A percentile compares a stretch with the other conserved stretches of the same genome.
Evolutionary conservation across 2,329 filamentous ascomycete species (phyloP).

Genomic region (Penicillium brasilianum): DNA sequence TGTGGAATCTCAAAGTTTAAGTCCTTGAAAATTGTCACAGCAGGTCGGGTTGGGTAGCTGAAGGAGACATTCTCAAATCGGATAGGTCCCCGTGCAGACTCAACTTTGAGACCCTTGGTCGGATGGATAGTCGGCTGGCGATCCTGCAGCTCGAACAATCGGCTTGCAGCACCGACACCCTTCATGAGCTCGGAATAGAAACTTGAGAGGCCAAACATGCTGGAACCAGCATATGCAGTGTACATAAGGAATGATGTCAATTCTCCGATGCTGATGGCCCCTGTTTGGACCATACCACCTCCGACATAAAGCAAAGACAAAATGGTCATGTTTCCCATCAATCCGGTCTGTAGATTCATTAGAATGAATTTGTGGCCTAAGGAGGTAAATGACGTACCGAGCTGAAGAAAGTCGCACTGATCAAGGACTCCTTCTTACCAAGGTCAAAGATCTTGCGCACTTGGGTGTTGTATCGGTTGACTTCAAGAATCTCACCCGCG

Average conservation of each 20-base stretch:
- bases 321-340: constrained; percentile 96
- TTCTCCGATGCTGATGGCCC: constrained; percentile 86
- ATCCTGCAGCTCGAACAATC: constrained; percentile 94
- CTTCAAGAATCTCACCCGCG: constrained; percentile 88
- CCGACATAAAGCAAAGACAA: constrained; percentile 88
- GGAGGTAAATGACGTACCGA: constrained; percentile 47
- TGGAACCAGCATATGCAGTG: constrained; percentile 82
- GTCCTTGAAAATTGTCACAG: constrained; percentile 87
- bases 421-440: constrained; percentile 82
- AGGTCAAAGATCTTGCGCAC: constrained; percentile 90
- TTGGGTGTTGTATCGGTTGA: constrained; percentile 88
- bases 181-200: constrained; percentile 99
- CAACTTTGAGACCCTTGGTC: constrained; percentile 78
- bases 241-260: constrained; percentile 99
- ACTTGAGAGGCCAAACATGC: constrained; percentile 88
- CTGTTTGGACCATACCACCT: constrained; percentile 84
- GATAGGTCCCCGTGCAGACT: constrained; percentile 85
- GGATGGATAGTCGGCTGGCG: constrained; percentile 83
- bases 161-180: constrained; percentile 93
- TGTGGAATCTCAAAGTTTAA: constrained; percentile 90
- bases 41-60: constrained; percentile 90
- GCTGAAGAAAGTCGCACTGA: constrained; percentile 89
- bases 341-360: constrained; percentile 68
- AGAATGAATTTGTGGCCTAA: constrained; percentile 11
- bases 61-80: constrained; percentile 85